Conservation (phyloP, 2,329 filamentous ascomycete genomes). For the Colletotrichum euphorbiae region DNA sequence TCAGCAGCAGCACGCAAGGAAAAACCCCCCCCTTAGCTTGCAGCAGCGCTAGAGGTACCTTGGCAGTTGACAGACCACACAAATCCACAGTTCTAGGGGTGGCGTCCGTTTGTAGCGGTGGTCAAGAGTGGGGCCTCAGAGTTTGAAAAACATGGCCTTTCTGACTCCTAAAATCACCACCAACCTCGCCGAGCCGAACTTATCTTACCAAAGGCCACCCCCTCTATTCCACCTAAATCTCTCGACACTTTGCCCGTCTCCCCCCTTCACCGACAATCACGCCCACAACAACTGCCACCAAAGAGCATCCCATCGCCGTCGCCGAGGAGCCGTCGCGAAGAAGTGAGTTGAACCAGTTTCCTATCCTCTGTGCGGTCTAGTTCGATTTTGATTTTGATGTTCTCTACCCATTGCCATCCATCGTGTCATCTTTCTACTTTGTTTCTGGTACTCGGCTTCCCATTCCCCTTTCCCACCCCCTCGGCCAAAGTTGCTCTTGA, state of each 20-base stretch:
- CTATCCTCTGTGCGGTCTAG: neutral
- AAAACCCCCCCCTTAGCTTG: conserved; percentile 2
- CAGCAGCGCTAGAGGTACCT: conserved; percentile 19
- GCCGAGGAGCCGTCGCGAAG: conserved; percentile 36
- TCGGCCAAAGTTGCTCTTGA: conserved; percentile 39
- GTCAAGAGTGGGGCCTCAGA: conserved; percentile 39
- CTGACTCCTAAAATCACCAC: conserved; percentile 44
- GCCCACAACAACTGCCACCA: conserved; percentile 10
- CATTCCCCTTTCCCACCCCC: conserved; percentile 29
- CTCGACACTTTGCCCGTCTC: conserved; percentile 39
- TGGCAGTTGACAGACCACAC: conserved; percentile 2
- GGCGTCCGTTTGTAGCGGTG: conserved; percentile 38
- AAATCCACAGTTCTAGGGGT: conserved; percentile 21
- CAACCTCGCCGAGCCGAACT: conserved; percentile 41
- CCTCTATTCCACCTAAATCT: conserved; percentile 39
- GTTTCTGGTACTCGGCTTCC: conserved; percentile 11
- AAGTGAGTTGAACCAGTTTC: conserved; percentile 31
- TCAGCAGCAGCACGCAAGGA: conserved; percentile 5
- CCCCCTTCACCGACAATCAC: conserved; percentile 40
- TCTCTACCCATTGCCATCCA: neutral
- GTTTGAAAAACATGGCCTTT: conserved; percentile 41
- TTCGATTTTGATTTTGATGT: neutral
- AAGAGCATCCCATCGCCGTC: conserved; percentile 27
- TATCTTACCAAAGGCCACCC: conserved; percentile 39
- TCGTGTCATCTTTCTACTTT: conserved; percentile 20